Conservation (phyloP, 106 monocot species). For the Posidonia australis region DNA sequence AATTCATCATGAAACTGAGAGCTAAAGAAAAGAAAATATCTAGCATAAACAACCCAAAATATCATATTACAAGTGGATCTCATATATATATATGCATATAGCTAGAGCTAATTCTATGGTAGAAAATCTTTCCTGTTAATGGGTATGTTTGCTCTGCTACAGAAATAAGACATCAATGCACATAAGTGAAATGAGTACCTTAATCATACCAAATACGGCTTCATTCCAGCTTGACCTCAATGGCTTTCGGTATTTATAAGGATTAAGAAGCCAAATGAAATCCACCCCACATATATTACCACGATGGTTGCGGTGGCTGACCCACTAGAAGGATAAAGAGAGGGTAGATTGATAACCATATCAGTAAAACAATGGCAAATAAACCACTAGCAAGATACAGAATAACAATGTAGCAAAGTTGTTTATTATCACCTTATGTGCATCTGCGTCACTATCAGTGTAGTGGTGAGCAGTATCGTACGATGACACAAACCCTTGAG, state of each 20-base stretch:
- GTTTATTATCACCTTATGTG: conserved; percentile 55
- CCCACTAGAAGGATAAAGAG: conserved; percentile 47
- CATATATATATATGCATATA: too few species aligned
- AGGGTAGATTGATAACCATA: not conserved
- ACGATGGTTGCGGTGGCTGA: conserved; percentile 95
- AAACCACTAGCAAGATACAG: not conserved
- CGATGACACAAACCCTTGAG: conserved; percentile 92
- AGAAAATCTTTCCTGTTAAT: not conserved
- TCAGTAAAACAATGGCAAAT: not conserved
- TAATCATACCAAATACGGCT: conserved; percentile 75
- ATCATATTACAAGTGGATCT: too few species aligned
- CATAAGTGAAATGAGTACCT: conserved; percentile 31
- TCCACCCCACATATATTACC: conserved; percentile 99
- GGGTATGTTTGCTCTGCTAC: not conserved
- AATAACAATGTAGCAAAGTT: not conserved
- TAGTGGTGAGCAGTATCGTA: conserved; percentile 94
- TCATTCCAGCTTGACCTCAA: conserved; percentile 89
- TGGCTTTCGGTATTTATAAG: conserved; percentile 48
- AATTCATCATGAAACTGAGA: not conserved
- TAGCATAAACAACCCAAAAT: too few species aligned
- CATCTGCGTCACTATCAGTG: conserved; percentile 87
- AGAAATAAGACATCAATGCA: not conserved
- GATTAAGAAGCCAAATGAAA: conserved; percentile 98
- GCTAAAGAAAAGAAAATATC: not conserved
- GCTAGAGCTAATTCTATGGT: too few species aligned